Base-by-base conservation (phyloP, 2,329 filamentous ascomycete genomes). In the Diatrype stigma region DNA sequence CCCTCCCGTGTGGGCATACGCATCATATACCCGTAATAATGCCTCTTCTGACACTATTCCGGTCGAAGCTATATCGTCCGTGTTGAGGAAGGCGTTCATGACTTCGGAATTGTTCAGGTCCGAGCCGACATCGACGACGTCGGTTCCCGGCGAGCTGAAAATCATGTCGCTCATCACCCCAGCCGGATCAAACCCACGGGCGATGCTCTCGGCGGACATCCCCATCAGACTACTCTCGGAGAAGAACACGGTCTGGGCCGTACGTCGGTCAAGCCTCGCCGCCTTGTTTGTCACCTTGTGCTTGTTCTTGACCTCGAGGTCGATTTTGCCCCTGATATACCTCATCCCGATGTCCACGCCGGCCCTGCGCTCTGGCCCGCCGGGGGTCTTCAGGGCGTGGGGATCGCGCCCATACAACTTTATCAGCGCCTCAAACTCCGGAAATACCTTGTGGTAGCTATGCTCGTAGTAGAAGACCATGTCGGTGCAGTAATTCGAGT, bases 181-280 rank as follows among this genome's bases (percentile, higher is more conserved):
- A 16, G 46, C 60, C 8, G 50, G 58, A 40, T 63, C 60, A 38
- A 53, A 61, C 16, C 60, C 59, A 12, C 60, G 58, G 14, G 49
- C 56, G 12, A 60, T 56, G 21, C 59, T 50, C 42, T 63, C 60
- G 4, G 49, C 57, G 5, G 77, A 78, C 61, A 81, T 54, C 22
- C 69, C 63, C 60, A 76, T 52, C 48, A 81, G 62, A 6, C 76
- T 67, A 16, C 60, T 57, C 30, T 66, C 67, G 22, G 32, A 49
- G 26, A 52, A 45, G 22, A 22, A 60, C 19, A 62, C 30, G n/a
- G 52, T 52, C 45, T 57, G 53, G 28, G 59, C 58, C n/a, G 51
- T 56, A 2, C 52, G 51, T 40, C 59, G 51, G 40, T 53, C 52
- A 28, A 63, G 46, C 21, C 42, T 51, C 16, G 60, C 59, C 11